A percentile compares a stretch with the other conserved stretches of the same genome.
Conservation (phyloP, 768 basidiomycete genomes). For the Sporobolomyces roseus region DNA sequence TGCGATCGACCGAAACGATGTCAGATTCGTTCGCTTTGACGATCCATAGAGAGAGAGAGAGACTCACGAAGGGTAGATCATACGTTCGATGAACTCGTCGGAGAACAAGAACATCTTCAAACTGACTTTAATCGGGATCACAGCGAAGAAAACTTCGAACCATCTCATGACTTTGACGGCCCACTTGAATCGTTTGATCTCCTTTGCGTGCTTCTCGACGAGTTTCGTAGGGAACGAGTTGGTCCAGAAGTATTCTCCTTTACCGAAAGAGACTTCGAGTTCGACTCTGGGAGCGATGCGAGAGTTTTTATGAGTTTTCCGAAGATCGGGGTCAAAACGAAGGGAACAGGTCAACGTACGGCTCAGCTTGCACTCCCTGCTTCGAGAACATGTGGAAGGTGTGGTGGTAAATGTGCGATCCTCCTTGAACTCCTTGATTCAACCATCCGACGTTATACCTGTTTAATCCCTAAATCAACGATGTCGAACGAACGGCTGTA, state of each 20-base stretch:
- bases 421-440: constrained; percentile 53
- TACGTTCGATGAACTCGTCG: constrained; percentile 50
- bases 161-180: constrained; percentile 50
- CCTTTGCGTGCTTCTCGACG: constrained; percentile 48
- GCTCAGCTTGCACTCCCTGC: constrained; percentile 45
- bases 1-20: background rate
- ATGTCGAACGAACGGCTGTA: too few species aligned
- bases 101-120: constrained; percentile 52
- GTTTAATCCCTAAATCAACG: too few species aligned
- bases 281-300: constrained; percentile 47
- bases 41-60: too few species aligned
- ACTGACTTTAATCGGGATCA: constrained; percentile 52
- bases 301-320: too few species aligned
- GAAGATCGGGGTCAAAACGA: background rate
- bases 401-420: constrained; percentile 50
- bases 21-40: background rate
- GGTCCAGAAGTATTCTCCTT: constrained; percentile 53
- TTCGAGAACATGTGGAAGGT: constrained; percentile 51
- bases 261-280: constrained; percentile 53
- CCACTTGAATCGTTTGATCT: constrained; percentile 51
- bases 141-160: constrained; percentile 50
- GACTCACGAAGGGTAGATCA: constrained; percentile 48
- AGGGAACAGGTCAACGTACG: constrained; percentile 40
- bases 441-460: too few species aligned
- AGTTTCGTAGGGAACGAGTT: constrained; percentile 54